Evolutionary conservation across 1,284 basidiomycete genomes (phyloP).

Genomic region (Moniliophthora roreri): DNA sequence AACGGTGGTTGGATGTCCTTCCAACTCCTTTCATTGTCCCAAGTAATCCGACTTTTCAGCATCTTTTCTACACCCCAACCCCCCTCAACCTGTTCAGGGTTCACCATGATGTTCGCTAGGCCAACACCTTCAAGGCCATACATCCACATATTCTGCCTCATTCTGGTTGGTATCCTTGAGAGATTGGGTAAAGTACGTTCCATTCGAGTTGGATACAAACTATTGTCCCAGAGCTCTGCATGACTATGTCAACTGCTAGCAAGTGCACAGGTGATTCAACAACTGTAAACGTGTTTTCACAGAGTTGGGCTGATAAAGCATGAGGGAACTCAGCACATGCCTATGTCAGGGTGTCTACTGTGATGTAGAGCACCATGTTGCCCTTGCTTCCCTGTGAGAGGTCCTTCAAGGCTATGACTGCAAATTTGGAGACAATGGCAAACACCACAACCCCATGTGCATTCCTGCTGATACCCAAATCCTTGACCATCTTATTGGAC

Average conservation of each 20-base stretch:
- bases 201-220: conserved; percentile 93
- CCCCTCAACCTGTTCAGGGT: conserved; percentile 79
- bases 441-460: conserved; percentile 86
- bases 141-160: conserved; percentile 87
- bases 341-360: conserved; percentile 81
- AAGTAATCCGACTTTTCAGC: conserved; percentile 81
- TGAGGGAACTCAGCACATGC: conserved; percentile 85
- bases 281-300: conserved; percentile 93
- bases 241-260: conserved; percentile 89
- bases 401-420: conserved; percentile 86
- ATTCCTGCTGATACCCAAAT: conserved; percentile 82
- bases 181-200: conserved; percentile 93
- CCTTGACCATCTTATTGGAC: conserved; percentile 62
- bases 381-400: no score
- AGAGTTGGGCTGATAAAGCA: conserved; percentile 72
- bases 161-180: conserved; percentile 92
- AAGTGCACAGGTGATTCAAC: conserved; percentile 93
- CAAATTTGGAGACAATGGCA: conserved; percentile 88
- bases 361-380: conserved; percentile 85
- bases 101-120: conserved; percentile 84
- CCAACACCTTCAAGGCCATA: conserved; percentile 94
- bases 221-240: conserved; percentile 70
- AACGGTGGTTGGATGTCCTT: conserved; percentile 64
- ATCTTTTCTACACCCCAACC: conserved; percentile 58
- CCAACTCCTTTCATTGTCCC: conserved; percentile 92